Conservation (phyloP, 129 eudicot genomes). For the Calendula officinalis region DNA sequence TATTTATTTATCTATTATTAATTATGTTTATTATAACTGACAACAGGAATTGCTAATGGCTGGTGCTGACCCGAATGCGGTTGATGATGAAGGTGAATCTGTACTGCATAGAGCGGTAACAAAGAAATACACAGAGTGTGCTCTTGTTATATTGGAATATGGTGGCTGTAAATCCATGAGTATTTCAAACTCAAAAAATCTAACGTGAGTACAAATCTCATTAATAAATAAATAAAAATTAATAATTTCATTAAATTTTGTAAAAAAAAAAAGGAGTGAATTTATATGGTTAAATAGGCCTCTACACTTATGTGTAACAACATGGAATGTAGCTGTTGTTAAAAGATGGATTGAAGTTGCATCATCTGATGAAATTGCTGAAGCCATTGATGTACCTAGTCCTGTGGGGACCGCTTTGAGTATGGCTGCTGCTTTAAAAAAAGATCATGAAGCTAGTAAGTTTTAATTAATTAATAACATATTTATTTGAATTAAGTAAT, state of each 20-base stretch:
- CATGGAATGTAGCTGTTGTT: slow-evolving; percentile 97
- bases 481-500: background rate
- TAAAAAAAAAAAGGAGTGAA: background rate
- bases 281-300: slow-evolving; percentile 52
- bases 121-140: slow-evolving; percentile 94
- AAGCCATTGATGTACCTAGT: slow-evolving; percentile 81
- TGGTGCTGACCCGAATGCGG: slow-evolving; percentile 99
- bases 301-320: slow-evolving; percentile 76
- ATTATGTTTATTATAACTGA: slow-evolving; percentile 8
- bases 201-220: slow-evolving; percentile 64
- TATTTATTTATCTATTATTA: background rate
- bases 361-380: slow-evolving; percentile 63
- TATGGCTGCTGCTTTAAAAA: slow-evolving; percentile 92
- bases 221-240: slow-evolving; percentile 5
- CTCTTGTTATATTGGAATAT: slow-evolving; percentile 80
- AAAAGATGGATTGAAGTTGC: slow-evolving; percentile 93
- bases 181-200: slow-evolving; percentile 62
- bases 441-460: slow-evolving; percentile 90
- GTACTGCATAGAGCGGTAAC: slow-evolving; percentile 97
- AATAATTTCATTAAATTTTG: background rate
- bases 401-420: slow-evolving; percentile 89
- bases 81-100: slow-evolving; percentile 98
- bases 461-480: slow-evolving; percentile 12
- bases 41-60: slow-evolving; percentile 87
- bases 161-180: slow-evolving; percentile 97